Evolutionary conservation across 441 rosid genomes (phyloP), one percentile per base, ranked within the genome.

Genomic region (Populus hybrid): DNA sequence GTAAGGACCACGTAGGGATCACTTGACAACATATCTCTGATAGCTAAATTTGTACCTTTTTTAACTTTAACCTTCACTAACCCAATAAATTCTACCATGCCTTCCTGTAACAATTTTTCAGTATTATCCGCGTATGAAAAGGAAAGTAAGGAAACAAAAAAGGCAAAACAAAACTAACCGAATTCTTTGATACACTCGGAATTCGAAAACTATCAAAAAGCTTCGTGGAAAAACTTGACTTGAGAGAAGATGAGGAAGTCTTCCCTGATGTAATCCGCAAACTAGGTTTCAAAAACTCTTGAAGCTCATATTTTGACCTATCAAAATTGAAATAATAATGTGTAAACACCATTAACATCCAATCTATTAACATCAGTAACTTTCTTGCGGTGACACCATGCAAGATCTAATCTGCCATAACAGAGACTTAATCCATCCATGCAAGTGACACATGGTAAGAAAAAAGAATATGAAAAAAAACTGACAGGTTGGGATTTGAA

Each of bases 1-100:
- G 80, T 82, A 81, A 95, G 88, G 81, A 90, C 81, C 73, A 94
- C 98, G 72, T 95, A 95, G 1, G 99, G 98, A 90, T 95, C 99
- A 63, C 99, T 95, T 69, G 99, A 82, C 91, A 89, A 85, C 97
- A 95, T 94, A 84, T 95, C 99, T 87, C 99, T 89, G 77, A 95
- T 40, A 20, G 99, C 99, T 83, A 95, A 82, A 83, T 89, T 90
- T 75, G 83, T 83, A 75, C 99, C 99, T 70, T 90, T 90, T 76
- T 88, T 82, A 53, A 95, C 86, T 81, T 83, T 92, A 69, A 91
- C 83, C 89, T 91, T 94, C 86, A 95, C 79, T 79, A 89, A 74
- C 80, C 99, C 99, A 70, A 95, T 91, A 86, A 87, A 90, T 83
- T 95, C 98, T 76, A 87, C 92, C 93, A 92, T 89, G 80, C 91